Conservation (phyloP, 352 stramenopile species). For the Aphanomyces stellatus region DNA sequence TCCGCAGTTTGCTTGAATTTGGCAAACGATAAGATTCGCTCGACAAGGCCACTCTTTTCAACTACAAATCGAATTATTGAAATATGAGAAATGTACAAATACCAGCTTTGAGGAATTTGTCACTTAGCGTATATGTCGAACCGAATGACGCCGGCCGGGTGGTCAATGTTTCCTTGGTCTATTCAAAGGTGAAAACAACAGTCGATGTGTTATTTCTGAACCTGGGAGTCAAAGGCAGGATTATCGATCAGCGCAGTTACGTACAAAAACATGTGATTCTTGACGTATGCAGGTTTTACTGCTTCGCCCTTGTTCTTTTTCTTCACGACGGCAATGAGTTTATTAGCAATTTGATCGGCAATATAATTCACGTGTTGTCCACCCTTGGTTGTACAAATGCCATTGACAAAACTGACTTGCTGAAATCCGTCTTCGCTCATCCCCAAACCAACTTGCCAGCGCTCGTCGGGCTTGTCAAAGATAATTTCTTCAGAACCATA, state of each 20-base stretch:
- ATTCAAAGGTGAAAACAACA: background rate
- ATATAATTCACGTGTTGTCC: constrained; percentile 95
- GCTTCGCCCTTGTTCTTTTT: constrained; percentile 90
- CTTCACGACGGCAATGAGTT: constrained; percentile 87
- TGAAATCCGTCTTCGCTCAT: constrained; percentile 91
- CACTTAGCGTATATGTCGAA: constrained; percentile 75
- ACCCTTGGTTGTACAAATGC: constrained; percentile 94
- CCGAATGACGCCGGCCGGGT: constrained; percentile 79
- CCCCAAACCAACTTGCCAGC: constrained; percentile 92
- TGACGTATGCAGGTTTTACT: constrained; percentile 92
- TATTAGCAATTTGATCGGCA: constrained; percentile 82
- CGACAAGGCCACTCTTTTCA: constrained; percentile 84
- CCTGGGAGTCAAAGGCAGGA: constrained; percentile 95
- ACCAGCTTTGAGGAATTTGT: constrained; percentile 79
- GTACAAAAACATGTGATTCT: constrained; percentile 95
- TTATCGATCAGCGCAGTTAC: constrained; percentile 97
- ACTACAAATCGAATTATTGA: constrained; percentile 25
- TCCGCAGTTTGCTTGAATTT: constrained; percentile 89
- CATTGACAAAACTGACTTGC: constrained; percentile 97
- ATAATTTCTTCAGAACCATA: constrained; percentile 76
- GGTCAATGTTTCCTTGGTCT: constrained; percentile 97
- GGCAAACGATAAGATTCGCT: constrained; percentile 86
- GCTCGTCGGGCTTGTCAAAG: constrained; percentile 89
- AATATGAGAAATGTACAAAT: too few species aligned
- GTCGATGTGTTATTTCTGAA: constrained; percentile 14